Conservation (phyloP, 2,329 filamentous ascomycete genomes). For the Trichoderma arundinaceum region DNA sequence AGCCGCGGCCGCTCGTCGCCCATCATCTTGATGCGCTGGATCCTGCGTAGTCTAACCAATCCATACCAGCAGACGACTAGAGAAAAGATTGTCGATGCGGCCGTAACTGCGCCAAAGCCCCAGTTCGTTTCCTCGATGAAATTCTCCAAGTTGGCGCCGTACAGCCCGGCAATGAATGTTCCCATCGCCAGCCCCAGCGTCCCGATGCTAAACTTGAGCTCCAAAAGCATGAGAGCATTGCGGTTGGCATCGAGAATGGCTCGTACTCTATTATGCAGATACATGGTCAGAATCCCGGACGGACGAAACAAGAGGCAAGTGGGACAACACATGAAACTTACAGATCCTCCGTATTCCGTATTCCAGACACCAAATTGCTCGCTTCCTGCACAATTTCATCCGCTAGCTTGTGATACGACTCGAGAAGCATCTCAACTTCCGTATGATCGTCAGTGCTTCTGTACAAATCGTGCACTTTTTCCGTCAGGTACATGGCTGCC, state of each 20-base stretch:
- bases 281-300: no score
- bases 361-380: conserved; percentile 89
- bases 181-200: conserved; percentile 94
- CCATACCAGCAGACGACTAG: conserved; percentile 83
- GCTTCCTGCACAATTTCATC: conserved; percentile 98
- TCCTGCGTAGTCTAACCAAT: conserved; percentile 78
- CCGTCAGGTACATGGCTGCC: conserved; percentile 91
- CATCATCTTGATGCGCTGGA: conserved; percentile 88
- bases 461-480: conserved; percentile 76
- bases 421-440: conserved; percentile 94
- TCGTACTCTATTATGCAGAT: conserved; percentile 70
- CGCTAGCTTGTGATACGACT: conserved; percentile 96
- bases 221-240: conserved; percentile 95
- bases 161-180: conserved; percentile 96
- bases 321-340: conserved; percentile 52
- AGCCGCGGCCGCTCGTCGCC: conserved; percentile 50
- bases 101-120: conserved; percentile 80
- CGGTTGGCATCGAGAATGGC: conserved; percentile 98
- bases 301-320: background rate
- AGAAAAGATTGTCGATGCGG: conserved; percentile 72
- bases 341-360: conserved; percentile 98
- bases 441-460: conserved; percentile 87
- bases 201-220: conserved; percentile 94
- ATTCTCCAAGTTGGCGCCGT: conserved; percentile 99
- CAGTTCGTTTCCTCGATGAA: conserved; percentile 94